A percentile compares a stretch with the other conserved stretches of the same genome.
phyloP scores from a whole-genome alignment of 2,329 filamentous ascomycete species.

The Blastomyces percursus region DNA sequence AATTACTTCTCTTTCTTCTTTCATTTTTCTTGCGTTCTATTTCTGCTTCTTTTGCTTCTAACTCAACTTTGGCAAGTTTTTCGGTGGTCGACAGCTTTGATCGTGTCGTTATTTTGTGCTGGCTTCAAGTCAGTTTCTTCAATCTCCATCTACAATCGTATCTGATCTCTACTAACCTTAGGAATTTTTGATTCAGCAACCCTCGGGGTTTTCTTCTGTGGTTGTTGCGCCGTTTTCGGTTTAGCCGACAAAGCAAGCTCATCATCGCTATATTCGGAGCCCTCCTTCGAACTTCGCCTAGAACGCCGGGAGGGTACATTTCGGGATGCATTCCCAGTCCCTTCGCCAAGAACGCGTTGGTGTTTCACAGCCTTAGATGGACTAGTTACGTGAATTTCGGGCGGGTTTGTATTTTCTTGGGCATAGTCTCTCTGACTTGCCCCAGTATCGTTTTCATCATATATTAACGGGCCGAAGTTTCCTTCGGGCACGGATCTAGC shows the following conservation, averaged over 20 bases:
- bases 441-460: conserved; percentile 21
- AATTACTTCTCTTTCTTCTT: conserved; percentile 23
- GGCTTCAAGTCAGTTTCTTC: conserved; percentile 6
- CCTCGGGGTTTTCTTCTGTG: conserved; percentile 20
- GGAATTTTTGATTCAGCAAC: conserved; percentile 21
- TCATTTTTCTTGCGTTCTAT: conserved; percentile 25
- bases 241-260: conserved; percentile 27
- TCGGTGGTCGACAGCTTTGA: conserved; percentile 29
- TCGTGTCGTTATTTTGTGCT: conserved; percentile 13
- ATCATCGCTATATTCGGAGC: conserved; percentile 20
- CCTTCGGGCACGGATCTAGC: conserved; percentile 15
- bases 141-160: neutral
- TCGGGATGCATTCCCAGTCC: conserved; percentile 8
- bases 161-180: conserved; percentile 19
- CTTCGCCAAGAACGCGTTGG: conserved; percentile 4
- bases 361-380: conserved; percentile 4
- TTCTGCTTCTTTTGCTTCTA: conserved; percentile 33
- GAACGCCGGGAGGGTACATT: neutral
- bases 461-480: neutral
- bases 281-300: conserved; percentile 2
- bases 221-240: conserved; percentile 23
- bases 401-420: conserved; percentile 12
- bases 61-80: conserved; percentile 34
- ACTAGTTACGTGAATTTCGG: neutral
- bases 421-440: conserved; percentile 10